Conservation (phyloP, 352 stramenopile genomes). For the Aphanomyces cochlioides region DNA sequence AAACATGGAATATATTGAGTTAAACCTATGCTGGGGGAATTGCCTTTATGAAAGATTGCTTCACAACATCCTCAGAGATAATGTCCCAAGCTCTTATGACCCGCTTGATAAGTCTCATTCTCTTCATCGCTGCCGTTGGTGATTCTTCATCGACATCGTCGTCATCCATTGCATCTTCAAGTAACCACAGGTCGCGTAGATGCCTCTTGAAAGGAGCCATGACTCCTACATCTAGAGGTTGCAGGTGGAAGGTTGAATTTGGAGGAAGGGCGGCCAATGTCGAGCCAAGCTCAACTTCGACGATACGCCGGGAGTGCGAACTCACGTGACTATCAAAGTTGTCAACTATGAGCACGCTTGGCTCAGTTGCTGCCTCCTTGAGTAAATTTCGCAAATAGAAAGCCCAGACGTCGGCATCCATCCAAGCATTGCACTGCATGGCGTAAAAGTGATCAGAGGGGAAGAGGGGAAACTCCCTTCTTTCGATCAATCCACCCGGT, state of each 20-base stretch:
- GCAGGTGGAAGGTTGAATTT: slow-evolving; percentile 28
- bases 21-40: not conserved
- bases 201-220: slow-evolving; percentile 30
- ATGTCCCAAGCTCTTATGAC: slow-evolving; percentile 10
- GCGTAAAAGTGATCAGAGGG: slow-evolving; percentile 25
- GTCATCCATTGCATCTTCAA: not conserved
- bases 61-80: not conserved
- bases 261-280: not conserved
- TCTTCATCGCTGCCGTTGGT: not conserved
- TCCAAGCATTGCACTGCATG: slow-evolving; percentile 34
- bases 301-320: not conserved
- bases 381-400: slow-evolving; percentile 27
- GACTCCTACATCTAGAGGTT: slow-evolving; percentile 28
- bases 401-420: slow-evolving; percentile 27
- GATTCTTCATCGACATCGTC: no score
- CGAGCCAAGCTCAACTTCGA: slow-evolving; percentile 5
- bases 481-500: slow-evolving; percentile 29
- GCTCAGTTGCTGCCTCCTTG: not conserved
- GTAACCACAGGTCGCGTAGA: slow-evolving; percentile 25
- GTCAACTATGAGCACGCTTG: slow-evolving; percentile 32
- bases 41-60: not conserved
- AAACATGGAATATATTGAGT: no score
- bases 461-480: slow-evolving; percentile 24
- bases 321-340: slow-evolving; percentile 33
- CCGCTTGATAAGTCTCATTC: slow-evolving; percentile 9